A percentile compares a stretch with the other conserved stretches of the same genome.
phyloP scores from a whole-genome alignment of 345 rosid species.

The Lepidium aucheri region DNA sequence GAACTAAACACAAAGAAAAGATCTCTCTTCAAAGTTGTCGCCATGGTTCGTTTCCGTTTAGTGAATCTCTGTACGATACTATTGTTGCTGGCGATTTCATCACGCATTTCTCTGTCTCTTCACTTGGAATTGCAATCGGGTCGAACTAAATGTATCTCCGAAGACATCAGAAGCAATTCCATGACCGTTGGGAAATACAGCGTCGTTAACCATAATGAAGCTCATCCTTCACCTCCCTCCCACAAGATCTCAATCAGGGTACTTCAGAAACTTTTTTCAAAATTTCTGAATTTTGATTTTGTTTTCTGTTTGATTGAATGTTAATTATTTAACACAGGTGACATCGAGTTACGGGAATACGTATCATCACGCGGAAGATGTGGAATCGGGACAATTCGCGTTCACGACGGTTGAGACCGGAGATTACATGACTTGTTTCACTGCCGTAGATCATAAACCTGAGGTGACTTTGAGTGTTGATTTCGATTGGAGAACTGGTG shows the following conservation, averaged over 20 bases:
- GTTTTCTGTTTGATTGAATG: not conserved
- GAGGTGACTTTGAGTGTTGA: conserved; percentile 48
- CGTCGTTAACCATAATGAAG: conserved; percentile 62
- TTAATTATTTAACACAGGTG: conserved; percentile 37
- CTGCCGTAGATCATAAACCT: conserved; percentile 56
- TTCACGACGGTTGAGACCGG: conserved; percentile 80
- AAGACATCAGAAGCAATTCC: conserved; percentile 74
- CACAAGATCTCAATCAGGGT: conserved; percentile 74
- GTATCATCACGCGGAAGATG: conserved; percentile 58
- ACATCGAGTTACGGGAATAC: conserved; percentile 68
- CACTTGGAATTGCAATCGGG: conserved; percentile 78
- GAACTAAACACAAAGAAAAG: not conserved
- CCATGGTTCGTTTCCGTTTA: conserved; percentile 26
- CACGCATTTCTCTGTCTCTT: conserved; percentile 35
- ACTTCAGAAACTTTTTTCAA: not conserved
- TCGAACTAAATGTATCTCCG: conserved; percentile 79
- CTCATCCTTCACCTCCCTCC: conserved; percentile 62
- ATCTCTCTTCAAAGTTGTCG: not conserved
- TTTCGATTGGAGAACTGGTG: conserved; percentile 77
- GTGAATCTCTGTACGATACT: not conserved
- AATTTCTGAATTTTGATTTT: not conserved
- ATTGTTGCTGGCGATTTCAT: conserved; percentile 17
- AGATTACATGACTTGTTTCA: conserved; percentile 80
- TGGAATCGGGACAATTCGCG: conserved; percentile 75
- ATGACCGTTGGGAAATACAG: conserved; percentile 86